phyloP scores from a whole-genome alignment of 768 basidiomycete species.

The Trametopsis cervina region DNA sequence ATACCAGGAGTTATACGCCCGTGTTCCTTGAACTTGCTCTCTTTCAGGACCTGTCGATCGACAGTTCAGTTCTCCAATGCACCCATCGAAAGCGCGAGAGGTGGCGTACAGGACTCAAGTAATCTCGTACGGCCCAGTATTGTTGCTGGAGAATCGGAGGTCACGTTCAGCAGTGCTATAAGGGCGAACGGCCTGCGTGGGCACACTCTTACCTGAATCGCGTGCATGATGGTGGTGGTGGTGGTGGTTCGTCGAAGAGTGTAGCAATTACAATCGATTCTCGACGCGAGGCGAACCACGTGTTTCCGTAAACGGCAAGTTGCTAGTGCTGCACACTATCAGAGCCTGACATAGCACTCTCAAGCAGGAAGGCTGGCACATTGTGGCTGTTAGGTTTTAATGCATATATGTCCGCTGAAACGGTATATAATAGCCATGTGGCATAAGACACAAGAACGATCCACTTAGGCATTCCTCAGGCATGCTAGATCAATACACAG shows the following conservation, averaged over 20 bases:
- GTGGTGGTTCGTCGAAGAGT: conserved; percentile 10
- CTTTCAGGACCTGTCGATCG: conserved; percentile 73
- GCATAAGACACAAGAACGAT: too few species aligned
- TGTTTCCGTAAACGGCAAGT: conserved; percentile 11
- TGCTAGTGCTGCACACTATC: too few species aligned
- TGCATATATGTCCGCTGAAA: too few species aligned
- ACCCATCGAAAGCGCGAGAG: conserved; percentile 11
- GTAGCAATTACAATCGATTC: conserved; percentile 2
- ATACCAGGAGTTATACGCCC: conserved; percentile 91
- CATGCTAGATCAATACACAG: too few species aligned
- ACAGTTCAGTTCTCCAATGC: too few species aligned
- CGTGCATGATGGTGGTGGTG: conserved; percentile 33
- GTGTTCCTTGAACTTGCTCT: conserved; percentile 99
- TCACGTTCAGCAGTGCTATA: conserved; percentile 14
- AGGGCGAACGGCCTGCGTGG: too few species aligned
- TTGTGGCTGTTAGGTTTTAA: too few species aligned
- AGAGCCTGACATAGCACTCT: too few species aligned
- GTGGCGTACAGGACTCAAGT: conserved; percentile 75
- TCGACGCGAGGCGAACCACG: conserved; percentile 7
- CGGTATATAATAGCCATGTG: too few species aligned
- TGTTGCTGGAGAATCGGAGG: conserved; percentile 53
- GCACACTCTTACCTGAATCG: conserved; percentile 35
- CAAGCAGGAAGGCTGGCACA: too few species aligned
- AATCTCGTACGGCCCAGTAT: conserved; percentile 91
- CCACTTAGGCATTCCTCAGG: too few species aligned